These are phyloP conservation scores for Poterioochromonas sp. DNA, from an alignment of 352 stramenopile species.

Conservation along the genomic window DNA sequence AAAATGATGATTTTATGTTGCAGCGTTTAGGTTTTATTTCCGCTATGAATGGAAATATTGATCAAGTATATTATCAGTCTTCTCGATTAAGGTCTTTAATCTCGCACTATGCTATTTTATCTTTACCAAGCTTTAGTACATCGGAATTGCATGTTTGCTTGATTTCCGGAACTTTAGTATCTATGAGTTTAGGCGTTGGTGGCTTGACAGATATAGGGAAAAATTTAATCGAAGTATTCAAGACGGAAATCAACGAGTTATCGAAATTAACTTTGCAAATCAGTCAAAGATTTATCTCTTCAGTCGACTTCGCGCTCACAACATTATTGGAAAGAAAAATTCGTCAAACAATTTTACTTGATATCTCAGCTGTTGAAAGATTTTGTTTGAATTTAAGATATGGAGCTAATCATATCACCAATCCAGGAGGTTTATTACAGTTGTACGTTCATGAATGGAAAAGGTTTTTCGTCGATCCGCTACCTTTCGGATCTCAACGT, in stretches of 20 bases:
- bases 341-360: not conserved
- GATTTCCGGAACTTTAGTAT: not conserved
- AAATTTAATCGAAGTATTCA: not conserved
- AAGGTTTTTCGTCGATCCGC: slow-evolving; percentile 18
- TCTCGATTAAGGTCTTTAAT: not conserved
- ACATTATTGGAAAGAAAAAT: slow-evolving; percentile 22
- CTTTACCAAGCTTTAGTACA: not conserved
- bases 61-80: not conserved
- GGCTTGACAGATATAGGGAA: too few species aligned
- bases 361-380: not conserved
- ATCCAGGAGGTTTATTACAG: slow-evolving; percentile 19
- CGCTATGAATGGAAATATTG: not conserved
- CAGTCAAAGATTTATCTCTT: not conserved
- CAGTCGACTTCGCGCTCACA: not conserved
- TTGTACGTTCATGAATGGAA: slow-evolving; percentile 32
- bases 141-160: slow-evolving; percentile 4
- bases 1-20: slow-evolving; percentile 10
- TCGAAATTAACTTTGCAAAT: not conserved
- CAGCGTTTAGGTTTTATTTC: slow-evolving; percentile 7
- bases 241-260: slow-evolving; percentile 21
- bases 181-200: not conserved
- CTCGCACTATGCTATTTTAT: not conserved
- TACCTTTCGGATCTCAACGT: slow-evolving; percentile 4
- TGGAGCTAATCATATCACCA: not conserved
- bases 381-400: slow-evolving; percentile 15